Percentiles rank a stretch among this genome's conserved stretches.
Evolutionary conservation across 2,329 filamentous ascomycete genomes (phyloP).

Genomic region (Neonectria ditissima): DNA sequence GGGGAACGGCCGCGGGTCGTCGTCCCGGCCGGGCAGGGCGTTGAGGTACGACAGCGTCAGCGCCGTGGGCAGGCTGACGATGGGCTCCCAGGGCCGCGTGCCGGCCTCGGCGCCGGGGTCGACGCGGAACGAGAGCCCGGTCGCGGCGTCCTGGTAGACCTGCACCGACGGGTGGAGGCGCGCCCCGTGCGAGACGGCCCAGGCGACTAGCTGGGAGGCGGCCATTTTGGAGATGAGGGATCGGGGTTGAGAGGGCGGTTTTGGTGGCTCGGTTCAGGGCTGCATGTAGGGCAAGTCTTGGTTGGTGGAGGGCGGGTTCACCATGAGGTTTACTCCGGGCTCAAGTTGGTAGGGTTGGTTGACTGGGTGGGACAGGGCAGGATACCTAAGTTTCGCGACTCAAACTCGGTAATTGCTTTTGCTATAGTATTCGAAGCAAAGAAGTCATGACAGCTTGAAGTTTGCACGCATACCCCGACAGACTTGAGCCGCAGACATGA

Average conservation of each 20-base stretch:
- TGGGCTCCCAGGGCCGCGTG: slow-evolving; percentile 53
- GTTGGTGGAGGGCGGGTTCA: neutral
- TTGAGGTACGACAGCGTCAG: slow-evolving; percentile 71
- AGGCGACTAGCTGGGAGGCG: slow-evolving; percentile 55
- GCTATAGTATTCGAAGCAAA: neutral
- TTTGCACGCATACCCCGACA: neutral
- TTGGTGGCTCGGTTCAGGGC: neutral
- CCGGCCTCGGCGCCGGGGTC: slow-evolving; percentile 45
- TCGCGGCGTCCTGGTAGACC: slow-evolving; percentile 62
- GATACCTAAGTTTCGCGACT: neutral
- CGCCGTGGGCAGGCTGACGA: slow-evolving; percentile 65
- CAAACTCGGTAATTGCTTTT: neutral
- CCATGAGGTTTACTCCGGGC: neutral
- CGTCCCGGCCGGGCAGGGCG: slow-evolving; percentile 51
- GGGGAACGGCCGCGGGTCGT: slow-evolving; percentile 55
- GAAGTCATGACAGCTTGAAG: neutral
- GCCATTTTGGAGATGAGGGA: slow-evolving; percentile 28
- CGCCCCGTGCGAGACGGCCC: slow-evolving; percentile 61
- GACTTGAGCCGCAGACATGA: too few species aligned
- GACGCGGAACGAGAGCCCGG: slow-evolving; percentile 67
- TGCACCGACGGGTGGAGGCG: slow-evolving; percentile 63
- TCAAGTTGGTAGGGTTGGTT: neutral
- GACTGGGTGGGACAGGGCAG: too few species aligned
- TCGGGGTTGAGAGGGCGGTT: too few species aligned
- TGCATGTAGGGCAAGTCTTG: neutral